A percentile compares a stretch with the other conserved stretches of the same genome.
Conservation (phyloP, 2,329 filamentous ascomycete genomes). For the Epichloe coenophiala region DNA sequence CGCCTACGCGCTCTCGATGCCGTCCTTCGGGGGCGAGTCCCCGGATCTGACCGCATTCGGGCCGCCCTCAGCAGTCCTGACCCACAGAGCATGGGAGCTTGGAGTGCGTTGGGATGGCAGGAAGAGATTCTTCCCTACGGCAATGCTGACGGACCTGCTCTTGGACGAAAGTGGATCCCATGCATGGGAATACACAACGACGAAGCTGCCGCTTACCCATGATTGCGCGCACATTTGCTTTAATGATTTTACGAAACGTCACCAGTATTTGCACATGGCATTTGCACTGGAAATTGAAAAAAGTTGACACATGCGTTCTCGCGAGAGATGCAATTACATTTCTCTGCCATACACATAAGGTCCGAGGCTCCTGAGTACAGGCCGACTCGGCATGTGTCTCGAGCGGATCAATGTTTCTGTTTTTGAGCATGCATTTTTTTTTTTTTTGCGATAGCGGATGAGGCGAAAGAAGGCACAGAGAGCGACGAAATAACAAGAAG, state of each 20-base stretch:
- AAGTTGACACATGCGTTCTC: background rate
- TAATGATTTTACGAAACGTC: conserved; percentile 7
- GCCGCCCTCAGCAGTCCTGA: conserved; percentile 24
- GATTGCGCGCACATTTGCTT: conserved; percentile 4
- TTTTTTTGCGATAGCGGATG: background rate
- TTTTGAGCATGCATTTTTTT: background rate
- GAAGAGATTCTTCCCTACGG: conserved; percentile 27
- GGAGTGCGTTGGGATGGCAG: conserved; percentile 36
- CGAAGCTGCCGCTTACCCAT: conserved; percentile 19
- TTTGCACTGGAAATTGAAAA: conserved; percentile 1
- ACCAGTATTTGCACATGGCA: background rate
- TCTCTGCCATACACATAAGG: background rate
- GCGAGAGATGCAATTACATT: background rate
- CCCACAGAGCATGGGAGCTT: conserved; percentile 26
- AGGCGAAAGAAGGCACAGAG: background rate
- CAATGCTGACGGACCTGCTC: conserved; percentile 26
- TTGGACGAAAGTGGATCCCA: conserved; percentile 32
- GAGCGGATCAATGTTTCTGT: background rate
- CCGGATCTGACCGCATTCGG: conserved; percentile 21
- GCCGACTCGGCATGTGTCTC: background rate
- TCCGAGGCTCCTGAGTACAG: background rate
- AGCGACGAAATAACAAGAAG: too few relatives aligned
- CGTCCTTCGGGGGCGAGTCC: conserved; percentile 22
- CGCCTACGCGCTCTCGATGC: conserved; percentile 33
- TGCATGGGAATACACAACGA: conserved; percentile 14